A percentile compares a stretch with the other conserved stretches of the same genome.
Conservation (phyloP, 768 basidiomycete species). For the Hysterangium stoloniferum region DNA sequence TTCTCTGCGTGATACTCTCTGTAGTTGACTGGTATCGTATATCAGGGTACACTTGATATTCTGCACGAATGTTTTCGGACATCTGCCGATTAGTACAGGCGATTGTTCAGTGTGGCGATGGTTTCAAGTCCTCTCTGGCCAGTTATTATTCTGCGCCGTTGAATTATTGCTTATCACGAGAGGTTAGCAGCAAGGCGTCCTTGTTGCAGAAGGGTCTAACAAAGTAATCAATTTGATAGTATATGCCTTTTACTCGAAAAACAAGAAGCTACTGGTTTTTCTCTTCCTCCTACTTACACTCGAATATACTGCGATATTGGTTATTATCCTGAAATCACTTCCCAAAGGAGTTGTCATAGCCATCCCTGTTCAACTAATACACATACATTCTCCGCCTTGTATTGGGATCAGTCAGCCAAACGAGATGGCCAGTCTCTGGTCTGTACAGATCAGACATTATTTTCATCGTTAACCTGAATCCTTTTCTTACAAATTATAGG, state of each 20-base stretch:
- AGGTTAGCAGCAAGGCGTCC: neutral
- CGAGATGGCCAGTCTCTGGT: slow-evolving; percentile 5
- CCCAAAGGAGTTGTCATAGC: neutral
- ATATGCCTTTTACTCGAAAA: slow-evolving; percentile 2
- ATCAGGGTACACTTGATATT: slow-evolving; percentile 1
- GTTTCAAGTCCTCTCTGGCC: slow-evolving; percentile 6
- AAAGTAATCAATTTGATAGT: neutral
- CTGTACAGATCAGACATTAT: neutral
- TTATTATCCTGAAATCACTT: neutral
- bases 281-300: neutral
- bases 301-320: slow-evolving; percentile 1
- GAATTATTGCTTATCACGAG: slow-evolving; percentile 7
- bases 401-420: slow-evolving; percentile 3
- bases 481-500: neutral
- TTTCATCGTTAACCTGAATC: neutral
- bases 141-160: neutral
- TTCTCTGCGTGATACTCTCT: neutral
- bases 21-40: neutral
- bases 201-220: neutral
- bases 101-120: slow-evolving; percentile 5
- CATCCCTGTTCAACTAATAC: neutral
- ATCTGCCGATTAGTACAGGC: neutral
- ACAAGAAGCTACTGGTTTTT: neutral
- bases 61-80: slow-evolving; percentile 6
- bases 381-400: slow-evolving; percentile 7